Base-by-base conservation (phyloP, 1,284 basidiomycete genomes). In the Coniferiporia weirii region DNA sequence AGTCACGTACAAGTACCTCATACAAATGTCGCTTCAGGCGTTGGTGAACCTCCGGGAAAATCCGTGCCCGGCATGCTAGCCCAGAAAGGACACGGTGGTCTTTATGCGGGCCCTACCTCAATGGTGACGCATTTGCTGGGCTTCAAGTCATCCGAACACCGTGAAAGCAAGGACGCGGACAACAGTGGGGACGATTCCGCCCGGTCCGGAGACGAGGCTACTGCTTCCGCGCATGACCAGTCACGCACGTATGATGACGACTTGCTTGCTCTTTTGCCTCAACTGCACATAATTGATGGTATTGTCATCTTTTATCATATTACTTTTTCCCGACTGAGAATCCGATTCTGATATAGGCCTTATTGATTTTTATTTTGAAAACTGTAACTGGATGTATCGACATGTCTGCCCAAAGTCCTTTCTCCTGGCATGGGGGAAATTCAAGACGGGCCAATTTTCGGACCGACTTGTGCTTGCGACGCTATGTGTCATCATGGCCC, bases 311-410 rank as follows among this genome's bases (percentile, higher is more conserved):
- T 52, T 52, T 52, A n/a, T 15, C n/a, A 10, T 17, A n/a, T n/a
- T n/a, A n/a, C 10, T 52, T 35, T 35, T 34, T 8, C 17, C 1
- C 4, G 45, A 36, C 40, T 49, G 15, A 27, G 8, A 15, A 48
- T 53, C 47, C 22, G 22, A 15, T 46, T 45, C 44, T 15, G 15
- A 45, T 44, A 10, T 43, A 57, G 57, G 57, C 35, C 81, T 92
- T 53, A 77, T 92, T 66, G 73, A 73, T 53, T 87, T 84, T 71
- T 91, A 91, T 71, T 91, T 91, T 65, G 85, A 89, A 65, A 88
- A 88, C 67, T 90, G 88, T 77, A 90, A 88, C 69, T 91, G 89
- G 89, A 82, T 90, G 56, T 89, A 90, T 70, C 81, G 87, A 40
- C 85, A 89, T 68, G 80, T 91, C 59, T 85, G 89, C 69, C 78